Evolutionary conservation across 139 green algal species (phyloP).

Genomic region (Chlorella vulgaris): DNA sequence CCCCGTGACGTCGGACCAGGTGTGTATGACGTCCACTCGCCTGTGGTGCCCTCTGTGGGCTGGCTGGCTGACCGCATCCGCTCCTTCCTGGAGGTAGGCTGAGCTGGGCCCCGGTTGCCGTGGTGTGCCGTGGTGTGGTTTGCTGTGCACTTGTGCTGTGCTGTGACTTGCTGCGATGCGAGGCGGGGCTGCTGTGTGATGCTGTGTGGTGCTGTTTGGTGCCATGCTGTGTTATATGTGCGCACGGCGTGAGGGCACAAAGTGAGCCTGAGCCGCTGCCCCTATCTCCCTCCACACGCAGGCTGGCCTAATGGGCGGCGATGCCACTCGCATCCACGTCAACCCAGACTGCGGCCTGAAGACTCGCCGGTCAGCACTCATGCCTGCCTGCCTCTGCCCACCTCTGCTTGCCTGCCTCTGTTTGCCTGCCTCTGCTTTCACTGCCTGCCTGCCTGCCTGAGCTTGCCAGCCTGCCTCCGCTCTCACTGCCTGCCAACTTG

Average conservation of each 20-base stretch:
- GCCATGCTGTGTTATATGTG: background rate
- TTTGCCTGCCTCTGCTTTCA: background rate
- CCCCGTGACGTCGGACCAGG: conserved; percentile 79
- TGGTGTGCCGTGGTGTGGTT: background rate
- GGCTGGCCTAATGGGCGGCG: conserved; percentile 64
- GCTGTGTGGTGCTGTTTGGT: background rate
- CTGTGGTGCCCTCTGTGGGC: conserved; percentile 70
- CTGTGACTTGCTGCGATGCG: background rate
- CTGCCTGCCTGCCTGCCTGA: background rate
- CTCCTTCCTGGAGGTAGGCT: conserved; percentile 65
- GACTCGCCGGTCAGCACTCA: conserved; percentile 66
- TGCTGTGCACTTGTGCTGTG: too few relatives aligned
- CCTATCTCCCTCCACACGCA: background rate
- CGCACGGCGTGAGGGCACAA: background rate
- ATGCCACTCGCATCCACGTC: conserved; percentile 73
- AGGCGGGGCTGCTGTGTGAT: background rate
- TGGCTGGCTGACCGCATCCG: conserved; percentile 69
- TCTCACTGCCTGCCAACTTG: background rate
- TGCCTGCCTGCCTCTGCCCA: background rate
- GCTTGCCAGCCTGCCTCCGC: too few relatives aligned
- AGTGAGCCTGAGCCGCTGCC: background rate
- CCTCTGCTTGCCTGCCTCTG: background rate
- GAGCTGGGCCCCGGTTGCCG: background rate
- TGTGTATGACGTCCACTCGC: conserved; percentile 92
- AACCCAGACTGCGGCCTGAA: conserved; percentile 93